Base-by-base conservation (phyloP, 306 rosid species). In the Macrotyloma uniflorum region DNA sequence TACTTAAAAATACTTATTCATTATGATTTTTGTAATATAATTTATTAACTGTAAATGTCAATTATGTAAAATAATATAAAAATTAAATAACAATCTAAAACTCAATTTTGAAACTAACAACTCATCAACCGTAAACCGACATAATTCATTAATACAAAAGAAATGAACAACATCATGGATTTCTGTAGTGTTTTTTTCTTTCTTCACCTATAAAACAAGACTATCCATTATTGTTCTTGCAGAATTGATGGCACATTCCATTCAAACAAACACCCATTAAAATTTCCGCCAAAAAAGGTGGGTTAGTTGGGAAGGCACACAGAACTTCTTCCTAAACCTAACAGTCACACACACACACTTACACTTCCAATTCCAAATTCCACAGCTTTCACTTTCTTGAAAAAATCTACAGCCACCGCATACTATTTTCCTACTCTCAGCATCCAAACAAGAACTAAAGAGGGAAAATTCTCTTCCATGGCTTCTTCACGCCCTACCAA, bases 401-500 rank as follows among this genome's bases (percentile, higher is more conserved):
- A 1, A 36, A 36, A 36, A 38, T 2, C 24, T 16, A 4, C 28
- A 12, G 5, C 28, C 28, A 51, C 59, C 28, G 2, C 59, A 61
- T n/a, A 32, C 43, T 24, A 5, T 24, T 59, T 59, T 5, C 46
- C 19, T 19, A 19, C 36, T 63, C 35, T 63, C 63, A 0, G 23
- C 50, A 46, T 6, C 79, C 79, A 75, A 75, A 63, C 79, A 62
- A 6, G 24, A 9, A 61, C n/a, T 32, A 74, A 45, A 7, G 79
- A 45, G 72, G 49, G 62, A 75, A 75, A 62, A 18, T 62, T 18
- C 61, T 15, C 42, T 14, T 15, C 62, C 66, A 84, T 84, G 87
- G 82, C 84, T 35, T 75, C 72, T 38, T 35, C 45, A 24, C 65
- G 45, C 66, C 81, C 87, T 6, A 79, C 80, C 73, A 88, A 90